phyloP scores from a whole-genome alignment of 2,329 filamentous ascomycete species.

The Elsinoe batatas region DNA sequence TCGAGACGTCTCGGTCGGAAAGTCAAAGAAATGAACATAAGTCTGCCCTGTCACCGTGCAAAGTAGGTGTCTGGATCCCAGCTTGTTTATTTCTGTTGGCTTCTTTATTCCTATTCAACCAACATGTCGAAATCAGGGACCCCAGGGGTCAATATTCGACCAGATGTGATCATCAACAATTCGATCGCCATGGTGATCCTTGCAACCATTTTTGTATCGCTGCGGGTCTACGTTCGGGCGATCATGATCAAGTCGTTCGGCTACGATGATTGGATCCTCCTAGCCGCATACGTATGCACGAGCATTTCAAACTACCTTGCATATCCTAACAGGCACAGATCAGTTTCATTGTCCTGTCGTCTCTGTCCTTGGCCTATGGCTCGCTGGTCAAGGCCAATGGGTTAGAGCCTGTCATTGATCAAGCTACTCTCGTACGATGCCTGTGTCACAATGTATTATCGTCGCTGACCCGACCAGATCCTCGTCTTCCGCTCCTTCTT shows the following conservation, averaged over 20 bases:
- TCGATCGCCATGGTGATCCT: conserved; percentile 2
- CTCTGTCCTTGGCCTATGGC: background rate
- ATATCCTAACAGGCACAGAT: conserved; percentile 11
- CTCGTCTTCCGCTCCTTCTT: conserved; percentile 7
- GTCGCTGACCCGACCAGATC: background rate
- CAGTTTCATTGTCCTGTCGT: background rate
- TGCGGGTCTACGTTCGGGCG: conserved; percentile 32
- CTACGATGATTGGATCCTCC: conserved; percentile 35
- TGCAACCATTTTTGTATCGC: background rate
- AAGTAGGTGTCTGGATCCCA: background rate
- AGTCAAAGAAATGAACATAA: conserved; percentile 4
- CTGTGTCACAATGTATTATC: background rate
- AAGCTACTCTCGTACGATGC: background rate
- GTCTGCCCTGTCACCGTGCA: background rate
- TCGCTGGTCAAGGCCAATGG: background rate
- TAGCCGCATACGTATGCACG: conserved; percentile 29
- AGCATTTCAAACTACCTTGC: background rate
- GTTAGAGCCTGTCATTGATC: background rate
- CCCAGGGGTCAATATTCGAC: background rate
- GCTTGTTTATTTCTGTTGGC: background rate
- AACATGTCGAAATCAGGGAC: conserved; percentile 1
- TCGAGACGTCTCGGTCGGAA: background rate
- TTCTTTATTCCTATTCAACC: background rate
- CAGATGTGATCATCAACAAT: conserved; percentile 3
- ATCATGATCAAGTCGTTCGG: conserved; percentile 32